A percentile compares a stretch with the other conserved stretches of the same genome.
Conservation (phyloP, 768 basidiomycete genomes). For the Guyanaporus albipodus region DNA sequence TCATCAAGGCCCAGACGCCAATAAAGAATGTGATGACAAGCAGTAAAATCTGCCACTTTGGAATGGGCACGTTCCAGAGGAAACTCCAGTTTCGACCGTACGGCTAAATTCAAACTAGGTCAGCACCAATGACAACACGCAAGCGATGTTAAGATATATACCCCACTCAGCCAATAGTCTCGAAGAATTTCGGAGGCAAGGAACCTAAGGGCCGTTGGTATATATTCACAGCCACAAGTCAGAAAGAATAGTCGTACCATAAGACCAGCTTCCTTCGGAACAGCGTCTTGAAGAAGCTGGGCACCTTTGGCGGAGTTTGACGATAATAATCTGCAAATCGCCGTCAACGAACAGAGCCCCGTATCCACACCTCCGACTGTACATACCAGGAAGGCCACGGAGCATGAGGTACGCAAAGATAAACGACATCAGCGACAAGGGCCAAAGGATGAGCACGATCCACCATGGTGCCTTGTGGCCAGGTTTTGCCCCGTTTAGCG, state of each 20-base stretch:
- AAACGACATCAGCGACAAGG: constrained; percentile 70
- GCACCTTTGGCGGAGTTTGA: constrained; percentile 92
- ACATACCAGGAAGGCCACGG: constrained; percentile 78
- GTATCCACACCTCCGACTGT: background rate
- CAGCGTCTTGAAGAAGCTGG: constrained; percentile 84
- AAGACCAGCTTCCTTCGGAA: constrained; percentile 89
- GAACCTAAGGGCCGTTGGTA: constrained; percentile 45
- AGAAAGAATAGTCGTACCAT: constrained; percentile 44
- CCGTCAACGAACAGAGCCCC: constrained; percentile 3
- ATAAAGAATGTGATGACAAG: constrained; percentile 84
- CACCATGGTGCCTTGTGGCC: constrained; percentile 72
- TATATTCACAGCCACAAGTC: background rate
- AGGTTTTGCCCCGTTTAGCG: constrained; percentile 54
- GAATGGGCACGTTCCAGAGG: constrained; percentile 81
- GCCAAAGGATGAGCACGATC: constrained; percentile 81
- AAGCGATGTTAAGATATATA: constrained; percentile 35
- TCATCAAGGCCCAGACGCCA: constrained; percentile 74
- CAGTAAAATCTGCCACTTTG: constrained; percentile 78
- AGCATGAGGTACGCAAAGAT: constrained; percentile 80
- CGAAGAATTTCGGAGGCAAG: constrained; percentile 86
- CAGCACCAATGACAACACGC: constrained; percentile 4
- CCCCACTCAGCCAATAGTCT: constrained; percentile 89
- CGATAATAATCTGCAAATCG: constrained; percentile 68
- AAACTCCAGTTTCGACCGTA: constrained; percentile 95
- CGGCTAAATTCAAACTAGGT: constrained; percentile 42